Base-by-base conservation (phyloP, 1,284 basidiomycete genomes). In the Malassezia equina region DNA sequence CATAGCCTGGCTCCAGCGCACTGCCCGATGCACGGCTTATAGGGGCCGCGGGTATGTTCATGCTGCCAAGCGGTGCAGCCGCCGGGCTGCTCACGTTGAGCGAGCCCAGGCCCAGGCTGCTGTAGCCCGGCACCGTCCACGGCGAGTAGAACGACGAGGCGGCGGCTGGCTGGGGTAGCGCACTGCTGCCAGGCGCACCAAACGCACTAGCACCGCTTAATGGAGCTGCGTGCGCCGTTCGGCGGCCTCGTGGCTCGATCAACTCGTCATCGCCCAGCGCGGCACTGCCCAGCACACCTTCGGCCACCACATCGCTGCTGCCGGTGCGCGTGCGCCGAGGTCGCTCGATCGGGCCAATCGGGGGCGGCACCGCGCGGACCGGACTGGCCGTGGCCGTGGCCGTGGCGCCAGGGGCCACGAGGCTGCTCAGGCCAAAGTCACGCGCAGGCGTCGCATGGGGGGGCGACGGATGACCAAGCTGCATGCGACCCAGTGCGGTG, bases 201-300 rank as follows among this genome's bases (percentile, higher is more conserved):
- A 52, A 61, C 43, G 56, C 53, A 44, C 60, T 52, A 9, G 57
- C 57, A 36, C 65, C 61, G 21, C 67, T 57, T n/a, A 63, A 59
- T 5, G 66, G 64, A 50, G 66, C 60, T 5, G 36, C 42, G 19
- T 47, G 27, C 29, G 62, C 62, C 19, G 59, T 59, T n/a, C 70
- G 47, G 25, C 67, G 56, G 24, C 63, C 66, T 46, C 62, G 60
- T 27, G 71, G 71, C 52, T 69, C 66, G 27, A 73, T 58, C 21
- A 69, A 61, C 59, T 73, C 71, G 58, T 73, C 71, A 40, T 73
- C 71, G 28, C 69, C 66, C 6, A 73, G 63, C 25, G 71, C 71
- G 6, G 70, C 65, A 52, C 71, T 73, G 43, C 71, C 71, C 1
- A 73, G 61, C 29, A 73, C 71, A 27, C 68, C 66, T 47, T 71